Base-by-base conservation (phyloP, 306 rosid genomes). In the Cercis canadensis region DNA sequence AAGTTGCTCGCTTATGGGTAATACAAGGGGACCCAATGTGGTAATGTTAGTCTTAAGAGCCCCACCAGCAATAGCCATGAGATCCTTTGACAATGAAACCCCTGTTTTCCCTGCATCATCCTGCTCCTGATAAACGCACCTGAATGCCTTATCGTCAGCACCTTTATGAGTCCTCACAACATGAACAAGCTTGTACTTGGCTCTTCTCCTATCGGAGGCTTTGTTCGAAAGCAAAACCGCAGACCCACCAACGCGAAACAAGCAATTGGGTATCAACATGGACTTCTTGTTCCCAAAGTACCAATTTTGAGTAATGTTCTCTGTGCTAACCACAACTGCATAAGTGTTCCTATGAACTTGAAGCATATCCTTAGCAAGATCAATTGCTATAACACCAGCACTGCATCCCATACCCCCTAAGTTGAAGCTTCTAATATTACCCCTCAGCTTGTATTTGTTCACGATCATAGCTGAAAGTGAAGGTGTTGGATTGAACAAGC, bases 361-460 rank as follows among this genome's bases (percentile, higher is more conserved):
- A 47, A 89, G 73, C 90, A 89, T 74, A 19, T 89, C 92, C 50
- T 81, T 87, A 0, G 92, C 92, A 13, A 89, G 80, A 85, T 87
- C 92, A 59, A 89, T 15, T 0, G 92, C 92, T 46, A 85, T 87
- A 32, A 89, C 85, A 6, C 96, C 86, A 6, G 96, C 89, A 60
- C 96, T 89, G 40, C 96, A 89, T n/a, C 96, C 92, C 96, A 89
- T 89, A 0, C 96, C 95, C 4, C 90, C 96, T 5, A 89, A 52
- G 50, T 87, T 89, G 36, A 79, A 85, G 46, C 86, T 87, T 39
- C 61, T 81, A 7, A 87, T 62, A 8, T 89, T 84, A 8, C 86
- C 80, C 64, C 86, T 73, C 33, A 83, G 18, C 46, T 87, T 87
- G 16, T 87, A 87, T 69, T 75, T 87, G 50, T 87, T 89, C 2